Evolutionary conservation across 352 stramenopile species (phyloP).

Genomic region (Phytopythium oedochilum): DNA sequence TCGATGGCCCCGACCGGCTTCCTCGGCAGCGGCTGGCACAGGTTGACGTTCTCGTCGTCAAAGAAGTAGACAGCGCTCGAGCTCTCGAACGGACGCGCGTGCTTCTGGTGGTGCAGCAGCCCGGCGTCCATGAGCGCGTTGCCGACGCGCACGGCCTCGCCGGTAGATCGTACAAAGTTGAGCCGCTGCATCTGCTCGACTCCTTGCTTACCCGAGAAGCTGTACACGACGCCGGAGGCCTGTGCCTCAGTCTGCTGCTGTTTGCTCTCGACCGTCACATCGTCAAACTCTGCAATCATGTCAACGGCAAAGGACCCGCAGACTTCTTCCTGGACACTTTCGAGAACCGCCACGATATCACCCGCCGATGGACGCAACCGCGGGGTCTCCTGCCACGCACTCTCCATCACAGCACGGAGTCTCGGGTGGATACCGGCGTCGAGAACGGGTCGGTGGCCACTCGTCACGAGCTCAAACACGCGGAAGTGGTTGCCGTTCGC

Average conservation of each 20-base stretch:
- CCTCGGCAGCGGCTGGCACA: conserved; percentile 35
- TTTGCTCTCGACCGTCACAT: conserved; percentile 22
- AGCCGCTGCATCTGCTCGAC: conserved; percentile 33
- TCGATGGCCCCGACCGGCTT: neutral
- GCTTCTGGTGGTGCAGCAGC: conserved; percentile 49
- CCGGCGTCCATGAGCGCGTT: conserved; percentile 63
- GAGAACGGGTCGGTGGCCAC: conserved; percentile 41
- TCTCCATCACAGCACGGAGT: conserved; percentile 40
- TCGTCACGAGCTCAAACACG: conserved; percentile 46
- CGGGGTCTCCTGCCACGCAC: conserved; percentile 33
- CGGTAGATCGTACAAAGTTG: conserved; percentile 32
- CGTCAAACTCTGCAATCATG: conserved; percentile 32
- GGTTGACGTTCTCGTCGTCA: conserved; percentile 45
- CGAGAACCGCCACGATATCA: conserved; percentile 34
- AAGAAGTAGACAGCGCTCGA: conserved; percentile 39
- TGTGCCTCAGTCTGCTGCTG: conserved; percentile 5
- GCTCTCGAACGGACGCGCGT: conserved; percentile 34
- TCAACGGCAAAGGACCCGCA: conserved; percentile 33
- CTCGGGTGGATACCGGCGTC: conserved; percentile 23
- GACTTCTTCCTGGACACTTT: conserved; percentile 44
- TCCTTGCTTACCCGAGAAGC: conserved; percentile 32
- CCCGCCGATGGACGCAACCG: conserved; percentile 35
- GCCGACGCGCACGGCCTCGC: conserved; percentile 49
- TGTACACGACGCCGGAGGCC: conserved; percentile 23
- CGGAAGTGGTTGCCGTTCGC: conserved; percentile 50